These are phyloP conservation scores for Athelia sp. DNA, from an alignment of 1,284 basidiomycete genomes.

Conservation along the genomic window DNA sequence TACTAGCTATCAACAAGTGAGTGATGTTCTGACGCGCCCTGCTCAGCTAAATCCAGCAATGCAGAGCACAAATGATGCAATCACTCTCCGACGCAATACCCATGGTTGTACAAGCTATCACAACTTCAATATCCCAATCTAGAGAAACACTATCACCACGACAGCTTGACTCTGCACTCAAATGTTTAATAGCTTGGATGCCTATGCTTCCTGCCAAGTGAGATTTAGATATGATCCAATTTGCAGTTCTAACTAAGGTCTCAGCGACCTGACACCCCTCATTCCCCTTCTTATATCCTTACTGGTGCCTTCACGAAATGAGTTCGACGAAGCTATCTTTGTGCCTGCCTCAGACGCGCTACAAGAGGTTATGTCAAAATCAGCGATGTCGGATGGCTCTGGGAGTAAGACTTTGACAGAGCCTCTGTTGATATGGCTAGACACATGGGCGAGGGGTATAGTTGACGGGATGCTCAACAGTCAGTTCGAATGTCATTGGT, in stretches of 20 bases:
- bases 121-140: constrained; percentile 40
- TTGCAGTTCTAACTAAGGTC: background rate
- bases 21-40: constrained; percentile 17
- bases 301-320: constrained; percentile 41
- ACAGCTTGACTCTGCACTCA: constrained; percentile 66
- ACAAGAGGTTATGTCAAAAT: constrained; percentile 73
- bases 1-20: constrained; percentile 73
- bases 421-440: constrained; percentile 74
- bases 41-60: too few relatives aligned
- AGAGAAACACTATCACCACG: constrained; percentile 23
- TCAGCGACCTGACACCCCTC: constrained; percentile 57
- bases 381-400: constrained; percentile 66
- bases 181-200: constrained; percentile 82
- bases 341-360: constrained; percentile 65
- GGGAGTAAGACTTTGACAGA: constrained; percentile 74
- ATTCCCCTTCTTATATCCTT: constrained; percentile 58
- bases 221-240: constrained; percentile 16
- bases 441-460: constrained; percentile 48
- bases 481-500: constrained; percentile 18
- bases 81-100: constrained; percentile 60
- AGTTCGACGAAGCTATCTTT: constrained; percentile 49
- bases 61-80: constrained; percentile 58
- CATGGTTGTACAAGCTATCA: constrained; percentile 66
- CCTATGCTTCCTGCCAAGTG: constrained; percentile 63
- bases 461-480: constrained; percentile 42